Percentiles rank a stretch among this genome's conserved stretches.
Evolutionary conservation across 2,329 filamentous ascomycete species (phyloP).

Genomic region (Hypoxylon sp.): DNA sequence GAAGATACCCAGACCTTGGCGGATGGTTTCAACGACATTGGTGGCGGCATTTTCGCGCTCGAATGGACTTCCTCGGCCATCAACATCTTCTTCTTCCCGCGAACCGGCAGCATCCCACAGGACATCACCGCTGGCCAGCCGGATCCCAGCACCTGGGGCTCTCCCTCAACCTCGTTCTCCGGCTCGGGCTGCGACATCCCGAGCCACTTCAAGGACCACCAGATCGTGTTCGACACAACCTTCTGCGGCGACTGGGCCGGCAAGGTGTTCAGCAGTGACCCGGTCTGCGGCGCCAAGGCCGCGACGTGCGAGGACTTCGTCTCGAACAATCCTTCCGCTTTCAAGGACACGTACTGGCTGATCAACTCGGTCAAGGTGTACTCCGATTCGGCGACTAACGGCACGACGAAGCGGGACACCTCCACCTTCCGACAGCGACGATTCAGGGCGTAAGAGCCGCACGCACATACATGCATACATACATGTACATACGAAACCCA

Average conservation of each 20-base stretch:
- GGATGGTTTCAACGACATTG: conserved; percentile 75
- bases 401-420: conserved; percentile 14
- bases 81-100: conserved; percentile 84
- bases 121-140: conserved; percentile 72
- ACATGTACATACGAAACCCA: neutral
- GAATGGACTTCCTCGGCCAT: conserved; percentile 82
- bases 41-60: conserved; percentile 78
- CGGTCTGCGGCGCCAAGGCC: conserved; percentile 70
- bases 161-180: conserved; percentile 75
- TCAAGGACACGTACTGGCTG: conserved; percentile 80
- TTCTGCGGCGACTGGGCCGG: conserved; percentile 94
- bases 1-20: conserved; percentile 70
- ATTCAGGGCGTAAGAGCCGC: conserved; percentile 42
- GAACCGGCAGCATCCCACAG: conserved; percentile 67
- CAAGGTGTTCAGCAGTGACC: conserved; percentile 69
- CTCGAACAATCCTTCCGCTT: conserved; percentile 75
- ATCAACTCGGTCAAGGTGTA: conserved; percentile 79
- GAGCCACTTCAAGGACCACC: conserved; percentile 75
- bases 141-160: conserved; percentile 75
- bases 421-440: conserved; percentile 16
- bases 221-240: conserved; percentile 84
- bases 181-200: conserved; percentile 78
- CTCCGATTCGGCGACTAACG: conserved; percentile 34
- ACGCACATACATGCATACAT: neutral
- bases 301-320: conserved; percentile 80